A percentile compares a stretch with the other conserved stretches of the same genome.
Evolutionary conservation across 1,139 yeast genomes (phyloP).

Genomic region (Nakaseomyces glabratus): DNA sequence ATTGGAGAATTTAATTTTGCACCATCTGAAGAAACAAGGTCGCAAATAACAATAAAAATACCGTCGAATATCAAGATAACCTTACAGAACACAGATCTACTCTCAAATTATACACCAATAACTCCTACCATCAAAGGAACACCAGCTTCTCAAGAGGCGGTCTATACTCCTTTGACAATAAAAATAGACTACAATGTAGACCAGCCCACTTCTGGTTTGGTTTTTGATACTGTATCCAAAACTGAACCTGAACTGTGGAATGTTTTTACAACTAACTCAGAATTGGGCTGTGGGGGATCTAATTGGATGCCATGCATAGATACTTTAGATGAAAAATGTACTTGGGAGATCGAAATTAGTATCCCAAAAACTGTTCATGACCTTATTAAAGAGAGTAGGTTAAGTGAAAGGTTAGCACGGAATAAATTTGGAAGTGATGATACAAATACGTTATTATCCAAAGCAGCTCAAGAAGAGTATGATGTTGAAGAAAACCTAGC

Average conservation of each 20-base stretch:
- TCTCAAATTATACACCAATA: slow-evolving; percentile 41
- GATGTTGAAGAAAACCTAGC: slow-evolving; percentile 13
- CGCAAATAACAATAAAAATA: slow-evolving; percentile 56
- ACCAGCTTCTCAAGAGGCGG: slow-evolving; percentile 35
- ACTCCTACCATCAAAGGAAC: slow-evolving; percentile 36
- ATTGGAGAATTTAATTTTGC: slow-evolving; percentile 55
- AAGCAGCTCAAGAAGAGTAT: slow-evolving; percentile 18
- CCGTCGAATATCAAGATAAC: slow-evolving; percentile 65
- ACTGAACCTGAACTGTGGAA: slow-evolving; percentile 53
- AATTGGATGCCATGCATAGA: slow-evolving; percentile 97
- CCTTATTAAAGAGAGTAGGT: slow-evolving; percentile 33
- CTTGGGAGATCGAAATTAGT: slow-evolving; percentile 84
- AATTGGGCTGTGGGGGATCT: slow-evolving; percentile 72
- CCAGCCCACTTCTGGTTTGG: slow-evolving; percentile 68
- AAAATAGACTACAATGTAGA: slow-evolving; percentile 57
- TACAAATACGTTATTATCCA: slow-evolving; percentile 24
- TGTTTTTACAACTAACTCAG: slow-evolving; percentile 76
- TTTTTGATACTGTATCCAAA: slow-evolving; percentile 41
- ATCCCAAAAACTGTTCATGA: slow-evolving; percentile 75
- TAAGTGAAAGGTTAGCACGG: too few relatives aligned
- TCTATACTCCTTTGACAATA: slow-evolving; percentile 64
- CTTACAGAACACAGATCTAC: slow-evolving; percentile 44
- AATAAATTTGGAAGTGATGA: too few relatives aligned
- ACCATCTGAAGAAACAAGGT: slow-evolving; percentile 48
- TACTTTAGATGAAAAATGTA: slow-evolving; percentile 75